phyloP scores from a whole-genome alignment of 2,329 filamentous ascomycete species.

The Didymella sp. region DNA sequence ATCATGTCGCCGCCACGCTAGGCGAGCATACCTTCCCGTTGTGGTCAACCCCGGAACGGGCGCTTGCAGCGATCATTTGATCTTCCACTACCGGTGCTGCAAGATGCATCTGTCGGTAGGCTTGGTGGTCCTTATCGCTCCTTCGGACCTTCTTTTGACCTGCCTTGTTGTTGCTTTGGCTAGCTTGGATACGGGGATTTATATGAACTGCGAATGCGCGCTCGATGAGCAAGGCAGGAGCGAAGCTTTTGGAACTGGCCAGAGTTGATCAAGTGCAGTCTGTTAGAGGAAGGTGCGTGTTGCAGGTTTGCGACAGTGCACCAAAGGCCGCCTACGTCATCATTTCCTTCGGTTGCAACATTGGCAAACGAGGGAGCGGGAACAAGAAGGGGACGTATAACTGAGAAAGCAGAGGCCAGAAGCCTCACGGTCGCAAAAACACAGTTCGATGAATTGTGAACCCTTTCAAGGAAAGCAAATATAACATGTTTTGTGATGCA shows the following conservation, averaged over 20 bases:
- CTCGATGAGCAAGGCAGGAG: conserved; percentile 16
- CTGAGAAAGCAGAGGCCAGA: neutral
- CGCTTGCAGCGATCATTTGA: conserved; percentile 22
- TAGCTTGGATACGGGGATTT: conserved; percentile 4
- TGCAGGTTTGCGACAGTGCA: neutral
- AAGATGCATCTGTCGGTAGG: conserved; percentile 1
- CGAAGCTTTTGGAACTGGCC: neutral
- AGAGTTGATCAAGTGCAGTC: conserved; percentile 1
- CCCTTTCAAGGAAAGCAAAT: no score
- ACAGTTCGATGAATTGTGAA: neutral
- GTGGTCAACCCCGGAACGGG: conserved; percentile 10
- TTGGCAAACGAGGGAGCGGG: conserved; percentile 2
- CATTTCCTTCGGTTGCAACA: neutral
- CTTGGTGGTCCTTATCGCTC: conserved; percentile 18
- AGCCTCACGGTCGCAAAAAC: no score
- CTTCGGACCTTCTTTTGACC: conserved; percentile 9
- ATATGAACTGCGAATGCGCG: conserved; percentile 13
- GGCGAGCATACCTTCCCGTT: conserved; percentile 16
- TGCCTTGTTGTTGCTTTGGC: conserved; percentile 12
- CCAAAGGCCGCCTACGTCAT: conserved; percentile 4
- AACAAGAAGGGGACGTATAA: neutral
- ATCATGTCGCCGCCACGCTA: conserved; percentile 13
- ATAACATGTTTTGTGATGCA: no score
- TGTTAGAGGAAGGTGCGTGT: conserved; percentile 10
- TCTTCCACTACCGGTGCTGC: conserved; percentile 10